Evolutionary conservation across 192 early-diverging fungal species (phyloP).

Genomic region (Umbelopsis sp.): DNA sequence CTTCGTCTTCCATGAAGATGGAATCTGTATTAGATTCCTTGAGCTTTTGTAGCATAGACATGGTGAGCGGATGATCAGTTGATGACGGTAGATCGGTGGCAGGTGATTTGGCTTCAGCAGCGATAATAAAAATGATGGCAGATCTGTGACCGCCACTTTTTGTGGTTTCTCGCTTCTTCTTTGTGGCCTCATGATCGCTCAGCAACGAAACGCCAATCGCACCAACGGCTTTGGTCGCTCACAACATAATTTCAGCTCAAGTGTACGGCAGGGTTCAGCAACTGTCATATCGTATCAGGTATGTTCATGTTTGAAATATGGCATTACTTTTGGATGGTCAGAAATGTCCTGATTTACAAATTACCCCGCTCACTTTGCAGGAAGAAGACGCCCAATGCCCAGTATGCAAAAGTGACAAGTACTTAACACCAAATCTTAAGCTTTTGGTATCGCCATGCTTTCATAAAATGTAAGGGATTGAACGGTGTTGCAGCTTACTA

Average conservation of each 20-base stretch:
- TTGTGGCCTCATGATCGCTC: conserved; percentile 7
- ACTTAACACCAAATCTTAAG: conserved; percentile 84
- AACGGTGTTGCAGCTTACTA: background rate
- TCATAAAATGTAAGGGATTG: conserved; percentile 79
- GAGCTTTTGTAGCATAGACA: conserved; percentile 46
- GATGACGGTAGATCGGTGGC: background rate
- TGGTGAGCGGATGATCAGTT: background rate
- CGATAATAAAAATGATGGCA: background rate
- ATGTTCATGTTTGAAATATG: background rate
- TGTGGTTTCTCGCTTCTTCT: background rate
- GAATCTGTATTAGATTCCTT: conserved; percentile 43
- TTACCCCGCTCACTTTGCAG: background rate
- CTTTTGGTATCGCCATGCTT: conserved; percentile 93
- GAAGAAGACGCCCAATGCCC: conserved; percentile 61
- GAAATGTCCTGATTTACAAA: background rate
- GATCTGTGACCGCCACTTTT: background rate
- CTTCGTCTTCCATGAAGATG: conserved; percentile 43
- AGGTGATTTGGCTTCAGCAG: background rate
- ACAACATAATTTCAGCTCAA: background rate
- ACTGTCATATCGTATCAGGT: conserved; percentile 17
- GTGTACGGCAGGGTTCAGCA: background rate
- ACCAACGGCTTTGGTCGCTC: conserved; percentile 3
- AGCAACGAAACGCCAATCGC: conserved; percentile 6
- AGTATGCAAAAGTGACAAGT: conserved; percentile 84
- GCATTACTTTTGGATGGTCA: background rate